Evolutionary conservation across 2,329 filamentous ascomycete species (phyloP), one percentile per base, ranked within the genome.

Genomic region (Nothophaeocryptopus gaeumannii): DNA sequence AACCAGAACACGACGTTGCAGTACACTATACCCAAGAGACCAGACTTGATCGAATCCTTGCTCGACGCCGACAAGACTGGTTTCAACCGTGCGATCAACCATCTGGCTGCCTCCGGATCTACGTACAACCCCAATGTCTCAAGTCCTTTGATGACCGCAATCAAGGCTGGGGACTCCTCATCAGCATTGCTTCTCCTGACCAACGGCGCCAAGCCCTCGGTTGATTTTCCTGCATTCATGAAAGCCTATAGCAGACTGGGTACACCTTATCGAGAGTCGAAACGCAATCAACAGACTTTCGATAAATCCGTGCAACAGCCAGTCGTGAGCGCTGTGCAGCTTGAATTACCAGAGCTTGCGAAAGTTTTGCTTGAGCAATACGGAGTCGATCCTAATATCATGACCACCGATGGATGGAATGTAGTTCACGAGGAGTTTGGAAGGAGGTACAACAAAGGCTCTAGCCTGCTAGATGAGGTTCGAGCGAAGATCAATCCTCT

Each of bases 1-100:
- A 71, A 78, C 8, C 78, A 82, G 3, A 72, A 76, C 29, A 90
- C 87, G 1, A 82, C 80, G 0, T 76, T 95, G 52, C 81, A 89
- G 53, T 80, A 81, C 52, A 80, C 82, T 47, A 76, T 85, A 1
- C 71, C 76, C n/a, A 67, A 73, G 13, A 72, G 77, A 2, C 75
- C 78, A 26, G 69, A 72, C 2, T 58, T 78, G 16, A 54, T 80
- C 2, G 65, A 76, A 7, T 61, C 68, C 0, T 65, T 78, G 35
- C 54, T 74, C 29, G 54, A 81, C 9, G 70, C 78, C 33, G 86
- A 91, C 59, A 75, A 76, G 47, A 75, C 80, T 1, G 82, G 80
- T 0, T 74, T 82, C 26, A 78, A 81, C 53, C 77, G 80, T 26
- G 82, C 85, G 5, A 75, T 91, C 56, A 86, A 89, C 51, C 82